A percentile compares a stretch with the other conserved stretches of the same genome.
Evolutionary conservation across 345 rosid species (phyloP).

Genomic region (Murraya paniculata): DNA sequence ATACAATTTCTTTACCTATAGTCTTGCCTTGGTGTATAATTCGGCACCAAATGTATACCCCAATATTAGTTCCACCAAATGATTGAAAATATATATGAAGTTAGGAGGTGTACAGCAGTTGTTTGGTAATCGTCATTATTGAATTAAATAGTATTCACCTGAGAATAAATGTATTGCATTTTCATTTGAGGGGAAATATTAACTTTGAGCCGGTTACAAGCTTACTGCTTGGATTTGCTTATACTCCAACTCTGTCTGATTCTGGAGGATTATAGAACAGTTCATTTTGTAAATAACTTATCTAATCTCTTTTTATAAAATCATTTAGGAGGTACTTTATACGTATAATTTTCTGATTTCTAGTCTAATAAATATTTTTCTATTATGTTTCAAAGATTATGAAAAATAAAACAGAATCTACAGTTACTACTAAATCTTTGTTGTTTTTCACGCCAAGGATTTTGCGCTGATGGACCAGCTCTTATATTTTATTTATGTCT

Average conservation of each 20-base stretch:
- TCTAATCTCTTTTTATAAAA: not conserved
- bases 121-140: too few relatives aligned
- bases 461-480: not conserved
- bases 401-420: not conserved
- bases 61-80: too few relatives aligned
- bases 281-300: not conserved
- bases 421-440: not conserved
- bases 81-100: too few relatives aligned
- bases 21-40: too few relatives aligned
- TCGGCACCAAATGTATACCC: too few relatives aligned
- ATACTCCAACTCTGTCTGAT: not conserved
- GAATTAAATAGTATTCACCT: not conserved
- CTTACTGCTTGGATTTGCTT: not conserved
- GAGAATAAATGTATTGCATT: not conserved
- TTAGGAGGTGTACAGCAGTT: too few relatives aligned
- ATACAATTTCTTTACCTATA: too few relatives aligned
- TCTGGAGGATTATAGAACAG: not conserved
- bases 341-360: not conserved
- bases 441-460: not conserved
- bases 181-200: not conserved
- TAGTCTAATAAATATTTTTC: not conserved
- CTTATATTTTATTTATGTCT: not conserved
- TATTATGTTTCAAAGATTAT: not conserved
- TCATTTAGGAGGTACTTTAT: not conserved
- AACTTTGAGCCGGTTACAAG: not conserved